These are phyloP conservation scores for Cephaloascus fragrans DNA, from an alignment of 805 yeast genomes.

Conservation along the genomic window DNA sequence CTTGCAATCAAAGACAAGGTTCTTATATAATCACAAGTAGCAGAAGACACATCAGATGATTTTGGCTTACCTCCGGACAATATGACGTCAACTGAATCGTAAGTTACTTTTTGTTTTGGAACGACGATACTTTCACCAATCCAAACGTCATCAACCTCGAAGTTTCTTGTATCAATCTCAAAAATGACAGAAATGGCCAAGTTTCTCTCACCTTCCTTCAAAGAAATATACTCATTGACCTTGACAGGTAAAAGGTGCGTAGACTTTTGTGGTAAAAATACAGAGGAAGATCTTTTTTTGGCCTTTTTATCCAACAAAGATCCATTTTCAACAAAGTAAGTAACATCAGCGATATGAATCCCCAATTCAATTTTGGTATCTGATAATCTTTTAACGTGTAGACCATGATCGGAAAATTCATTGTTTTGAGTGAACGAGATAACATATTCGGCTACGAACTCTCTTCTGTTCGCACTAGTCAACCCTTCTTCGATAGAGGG, in stretches of 20 bases:
- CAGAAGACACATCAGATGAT: constrained; percentile 26
- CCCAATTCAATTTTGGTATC: constrained; percentile 68
- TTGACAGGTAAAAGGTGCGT: constrained; percentile 60
- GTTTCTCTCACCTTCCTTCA: constrained; percentile 47
- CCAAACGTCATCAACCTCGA: constrained; percentile 67
- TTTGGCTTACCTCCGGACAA: constrained; percentile 16
- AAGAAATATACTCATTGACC: constrained; percentile 50
- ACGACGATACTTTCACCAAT: constrained; percentile 62
- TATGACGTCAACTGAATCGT: constrained; percentile 45
- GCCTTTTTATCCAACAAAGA: constrained; percentile 80
- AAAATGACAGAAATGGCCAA: constrained; percentile 73
- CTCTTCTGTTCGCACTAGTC: constrained; percentile 30
- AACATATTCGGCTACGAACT: constrained; percentile 49
- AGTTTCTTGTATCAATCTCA: constrained; percentile 62
- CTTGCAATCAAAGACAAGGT: constrained; percentile 56
- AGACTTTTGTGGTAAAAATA: constrained; percentile 70
- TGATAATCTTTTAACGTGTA: constrained; percentile 61
- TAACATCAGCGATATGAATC: constrained; percentile 75
- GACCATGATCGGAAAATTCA: constrained; percentile 61
- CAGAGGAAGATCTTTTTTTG: constrained; percentile 83
- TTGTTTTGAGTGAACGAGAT: constrained; percentile 55
- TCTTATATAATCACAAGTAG: constrained; percentile 55
- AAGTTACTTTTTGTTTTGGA: constrained; percentile 51
- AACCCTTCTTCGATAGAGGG: constrained; percentile 29
- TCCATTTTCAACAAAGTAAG: constrained; percentile 63